Evolutionary conservation across 371 early-diverging fungal genomes (phyloP).

Genomic region (Mortierella sp.): DNA sequence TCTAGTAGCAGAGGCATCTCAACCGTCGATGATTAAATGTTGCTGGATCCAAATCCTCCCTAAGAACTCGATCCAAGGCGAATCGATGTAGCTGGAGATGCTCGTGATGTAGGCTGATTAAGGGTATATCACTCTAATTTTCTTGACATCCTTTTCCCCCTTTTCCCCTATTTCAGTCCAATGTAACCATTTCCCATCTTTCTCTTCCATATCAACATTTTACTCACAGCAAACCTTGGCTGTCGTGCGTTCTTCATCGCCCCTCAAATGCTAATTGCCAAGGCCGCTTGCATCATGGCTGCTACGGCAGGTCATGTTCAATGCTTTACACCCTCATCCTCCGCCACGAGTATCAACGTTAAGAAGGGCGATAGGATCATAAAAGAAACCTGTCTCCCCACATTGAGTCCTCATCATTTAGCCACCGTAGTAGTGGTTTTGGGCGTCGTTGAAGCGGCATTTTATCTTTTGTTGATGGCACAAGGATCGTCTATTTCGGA

Average conservation of each 20-base stretch:
- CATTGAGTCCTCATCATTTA: background rate
- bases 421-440: background rate
- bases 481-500: background rate
- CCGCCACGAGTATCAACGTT: background rate
- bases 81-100: too few species aligned
- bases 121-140: too few species aligned
- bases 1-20: too few species aligned
- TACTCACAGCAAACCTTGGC: background rate
- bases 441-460: background rate
- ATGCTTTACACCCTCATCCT: background rate
- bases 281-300: background rate
- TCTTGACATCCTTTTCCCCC: too few species aligned
- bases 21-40: too few species aligned
- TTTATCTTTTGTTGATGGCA: background rate
- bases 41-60: too few species aligned
- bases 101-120: too few species aligned
- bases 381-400: background rate
- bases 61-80: too few species aligned
- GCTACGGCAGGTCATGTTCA: background rate
- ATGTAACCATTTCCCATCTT: too few species aligned
- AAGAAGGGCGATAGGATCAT: background rate
- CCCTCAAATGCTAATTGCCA: background rate
- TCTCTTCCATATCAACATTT: too few species aligned
- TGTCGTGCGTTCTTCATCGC: background rate
- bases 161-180: too few species aligned